phyloP scores from a whole-genome alignment of 2,329 filamentous ascomycete species.

The Ceratocystis cubensis region DNA sequence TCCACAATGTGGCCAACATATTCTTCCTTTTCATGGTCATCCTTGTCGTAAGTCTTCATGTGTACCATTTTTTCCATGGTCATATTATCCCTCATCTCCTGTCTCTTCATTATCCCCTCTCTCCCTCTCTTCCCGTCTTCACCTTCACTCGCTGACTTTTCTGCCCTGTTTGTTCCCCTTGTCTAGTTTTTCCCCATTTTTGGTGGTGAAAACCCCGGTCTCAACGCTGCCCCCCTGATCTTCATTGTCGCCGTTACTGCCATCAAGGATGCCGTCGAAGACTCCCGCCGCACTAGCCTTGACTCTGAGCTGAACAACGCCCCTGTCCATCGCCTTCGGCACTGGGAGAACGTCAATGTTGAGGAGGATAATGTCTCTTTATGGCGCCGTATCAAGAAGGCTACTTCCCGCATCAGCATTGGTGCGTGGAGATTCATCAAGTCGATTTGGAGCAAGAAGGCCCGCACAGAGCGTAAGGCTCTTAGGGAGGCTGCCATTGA shows the following conservation, averaged over 20 bases:
- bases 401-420: conserved; percentile 50
- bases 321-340: conserved; percentile 74
- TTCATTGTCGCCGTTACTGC: conserved; percentile 81
- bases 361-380: conserved; percentile 70
- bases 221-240: conserved; percentile 84
- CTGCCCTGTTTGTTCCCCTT: conserved; percentile 15
- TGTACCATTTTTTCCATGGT: too few relatives aligned
- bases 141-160: conserved; percentile 8
- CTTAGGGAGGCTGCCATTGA: conserved; percentile 35
- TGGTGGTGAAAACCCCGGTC: conserved; percentile 75
- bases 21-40: conserved; percentile 98
- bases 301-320: conserved; percentile 96
- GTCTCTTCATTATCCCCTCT: background rate
- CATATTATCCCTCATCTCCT: background rate
- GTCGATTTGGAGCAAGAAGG: conserved; percentile 40
- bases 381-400: conserved; percentile 89
- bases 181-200: conserved; percentile 89
- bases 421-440: conserved; percentile 40
- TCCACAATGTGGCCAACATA: conserved; percentile 96
- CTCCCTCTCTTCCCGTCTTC: conserved; percentile 12
- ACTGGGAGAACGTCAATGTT: conserved; percentile 90
- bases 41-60: conserved; percentile 56
- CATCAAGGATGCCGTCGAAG: conserved; percentile 90
- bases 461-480: conserved; percentile 37
- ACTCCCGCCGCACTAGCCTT: conserved; percentile 80